These are phyloP conservation scores for Botrytis hyacinthi DNA, from an alignment of 2,329 filamentous ascomycete genomes.

Conservation along the genomic window DNA sequence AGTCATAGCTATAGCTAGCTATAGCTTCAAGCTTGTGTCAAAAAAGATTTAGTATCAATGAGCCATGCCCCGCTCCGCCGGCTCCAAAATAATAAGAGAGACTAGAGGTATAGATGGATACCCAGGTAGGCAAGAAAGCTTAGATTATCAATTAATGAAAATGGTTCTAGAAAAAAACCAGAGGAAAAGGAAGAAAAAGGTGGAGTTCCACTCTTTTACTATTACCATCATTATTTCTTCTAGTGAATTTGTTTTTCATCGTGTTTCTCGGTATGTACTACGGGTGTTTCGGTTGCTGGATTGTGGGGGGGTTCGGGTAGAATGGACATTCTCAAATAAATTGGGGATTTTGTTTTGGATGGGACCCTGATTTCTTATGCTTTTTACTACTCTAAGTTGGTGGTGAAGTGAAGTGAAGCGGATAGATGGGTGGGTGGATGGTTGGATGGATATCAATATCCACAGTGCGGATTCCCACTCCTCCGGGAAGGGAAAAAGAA, in stretches of 20 bases:
- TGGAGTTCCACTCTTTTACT: not conserved
- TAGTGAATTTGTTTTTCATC: not conserved
- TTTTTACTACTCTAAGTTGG: not conserved
- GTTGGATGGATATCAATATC: not conserved
- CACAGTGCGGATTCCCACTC: not conserved
- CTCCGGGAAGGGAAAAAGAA: not conserved
- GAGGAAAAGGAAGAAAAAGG: not conserved
- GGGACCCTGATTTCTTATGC: not conserved
- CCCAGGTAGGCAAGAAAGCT: not conserved
- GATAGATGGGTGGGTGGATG: not conserved
- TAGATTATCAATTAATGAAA: not conserved
- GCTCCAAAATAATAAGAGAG: not conserved
- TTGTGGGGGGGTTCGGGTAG: constrained; percentile 2
- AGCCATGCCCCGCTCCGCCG: not conserved
- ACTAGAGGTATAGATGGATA: not conserved
- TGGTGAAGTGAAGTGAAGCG: not conserved
- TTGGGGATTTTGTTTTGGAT: not conserved
- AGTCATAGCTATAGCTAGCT: not conserved
- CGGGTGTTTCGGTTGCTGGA: not conserved
- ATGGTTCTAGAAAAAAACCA: not conserved
- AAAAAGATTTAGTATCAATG: not conserved
- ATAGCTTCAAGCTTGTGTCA: not conserved
- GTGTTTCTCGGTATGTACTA: not conserved
- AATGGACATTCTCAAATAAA: not conserved
- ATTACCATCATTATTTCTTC: too few species aligned